phyloP scores from a whole-genome alignment of 1,284 basidiomycete species.

The Testicularia cyperi region DNA sequence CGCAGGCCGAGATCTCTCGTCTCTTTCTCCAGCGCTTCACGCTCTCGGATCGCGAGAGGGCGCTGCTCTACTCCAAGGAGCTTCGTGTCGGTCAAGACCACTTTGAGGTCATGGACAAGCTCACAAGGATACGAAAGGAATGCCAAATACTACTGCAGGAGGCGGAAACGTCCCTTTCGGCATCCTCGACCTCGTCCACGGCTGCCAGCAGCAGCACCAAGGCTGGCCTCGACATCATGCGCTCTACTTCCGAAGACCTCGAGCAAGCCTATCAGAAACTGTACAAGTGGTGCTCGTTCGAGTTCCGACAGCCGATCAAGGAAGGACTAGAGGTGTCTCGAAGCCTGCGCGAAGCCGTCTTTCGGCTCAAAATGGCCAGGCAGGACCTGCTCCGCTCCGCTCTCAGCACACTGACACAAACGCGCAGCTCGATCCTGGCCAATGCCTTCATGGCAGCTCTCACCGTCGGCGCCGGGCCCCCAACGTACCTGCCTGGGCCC shows the following conservation, averaged over 20 bases:
- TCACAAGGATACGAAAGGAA: conserved; percentile 77
- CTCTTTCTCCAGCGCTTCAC: conserved; percentile 84
- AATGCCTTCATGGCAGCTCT: conserved; percentile 81
- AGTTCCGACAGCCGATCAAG: conserved; percentile 69
- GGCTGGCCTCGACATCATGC: conserved; percentile 71
- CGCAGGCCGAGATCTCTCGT: conserved; percentile 70
- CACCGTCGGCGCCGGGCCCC: conserved; percentile 74
- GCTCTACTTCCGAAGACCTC: conserved; percentile 69
- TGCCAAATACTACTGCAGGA: conserved; percentile 85
- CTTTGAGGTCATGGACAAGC: conserved; percentile 83
- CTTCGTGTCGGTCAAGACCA: conserved; percentile 73
- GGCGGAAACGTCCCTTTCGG: conserved; percentile 67
- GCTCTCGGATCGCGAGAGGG: conserved; percentile 72
- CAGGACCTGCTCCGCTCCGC: conserved; percentile 61
- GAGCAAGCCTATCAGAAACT: conserved; percentile 89
- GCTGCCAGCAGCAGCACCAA: conserved; percentile 66
- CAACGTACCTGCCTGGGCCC: conserved; percentile 81
- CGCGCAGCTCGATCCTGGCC: conserved; percentile 77
- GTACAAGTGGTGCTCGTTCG: conserved; percentile 78
- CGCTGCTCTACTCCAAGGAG: conserved; percentile 75
- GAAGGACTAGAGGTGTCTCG: conserved; percentile 71
- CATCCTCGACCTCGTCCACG: conserved; percentile 75
- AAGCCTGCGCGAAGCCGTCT: conserved; percentile 73
- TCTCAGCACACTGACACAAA: conserved; percentile 74
- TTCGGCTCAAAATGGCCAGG: conserved; percentile 72